phyloP scores from a whole-genome alignment of 1,284 basidiomycete species.

The Phylloboletellus chloephorus region DNA sequence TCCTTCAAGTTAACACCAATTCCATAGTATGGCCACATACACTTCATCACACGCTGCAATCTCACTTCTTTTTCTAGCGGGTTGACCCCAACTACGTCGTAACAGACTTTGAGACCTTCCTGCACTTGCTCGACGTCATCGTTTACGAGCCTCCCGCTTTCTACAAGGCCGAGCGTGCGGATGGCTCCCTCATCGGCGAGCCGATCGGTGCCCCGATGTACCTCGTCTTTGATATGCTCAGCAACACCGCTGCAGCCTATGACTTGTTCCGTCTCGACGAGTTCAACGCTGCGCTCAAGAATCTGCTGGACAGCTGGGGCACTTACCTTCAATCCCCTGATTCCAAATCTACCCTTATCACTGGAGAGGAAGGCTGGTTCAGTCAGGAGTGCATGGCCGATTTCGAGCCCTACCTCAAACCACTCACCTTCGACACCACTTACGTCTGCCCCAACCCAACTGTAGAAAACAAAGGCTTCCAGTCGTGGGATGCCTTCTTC shows the following conservation, averaged over 20 bases:
- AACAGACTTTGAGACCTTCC: conserved; percentile 6
- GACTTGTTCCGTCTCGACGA: conserved; percentile 16
- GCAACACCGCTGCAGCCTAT: conserved; percentile 23
- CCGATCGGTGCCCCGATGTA: conserved; percentile 18
- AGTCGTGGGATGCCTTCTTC: conserved; percentile 50
- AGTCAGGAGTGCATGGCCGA: background rate
- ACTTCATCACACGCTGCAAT: background rate
- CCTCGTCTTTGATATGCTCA: conserved; percentile 21
- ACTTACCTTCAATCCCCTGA: conserved; percentile 4
- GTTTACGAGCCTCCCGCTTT: conserved; percentile 12
- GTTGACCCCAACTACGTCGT: conserved; percentile 8
- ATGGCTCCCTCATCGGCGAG: conserved; percentile 15
- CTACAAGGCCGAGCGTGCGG: conserved; percentile 9
- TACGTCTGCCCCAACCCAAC: conserved; percentile 7
- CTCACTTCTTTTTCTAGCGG: conserved; percentile 4
- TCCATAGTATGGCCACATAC: conserved; percentile 6
- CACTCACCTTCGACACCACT: conserved; percentile 3
- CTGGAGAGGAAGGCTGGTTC: conserved; percentile 8
- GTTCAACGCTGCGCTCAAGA: conserved; percentile 26
- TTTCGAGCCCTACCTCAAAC: conserved; percentile 2
- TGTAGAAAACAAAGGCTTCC: conserved; percentile 5
- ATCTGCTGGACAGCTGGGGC: conserved; percentile 10
- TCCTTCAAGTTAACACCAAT: conserved; percentile 12
- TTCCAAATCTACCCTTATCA: conserved; percentile 5
- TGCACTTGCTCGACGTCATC: conserved; percentile 13